phyloP scores from a whole-genome alignment of 2,329 filamentous ascomycete species.

The Penicillium sp. region DNA sequence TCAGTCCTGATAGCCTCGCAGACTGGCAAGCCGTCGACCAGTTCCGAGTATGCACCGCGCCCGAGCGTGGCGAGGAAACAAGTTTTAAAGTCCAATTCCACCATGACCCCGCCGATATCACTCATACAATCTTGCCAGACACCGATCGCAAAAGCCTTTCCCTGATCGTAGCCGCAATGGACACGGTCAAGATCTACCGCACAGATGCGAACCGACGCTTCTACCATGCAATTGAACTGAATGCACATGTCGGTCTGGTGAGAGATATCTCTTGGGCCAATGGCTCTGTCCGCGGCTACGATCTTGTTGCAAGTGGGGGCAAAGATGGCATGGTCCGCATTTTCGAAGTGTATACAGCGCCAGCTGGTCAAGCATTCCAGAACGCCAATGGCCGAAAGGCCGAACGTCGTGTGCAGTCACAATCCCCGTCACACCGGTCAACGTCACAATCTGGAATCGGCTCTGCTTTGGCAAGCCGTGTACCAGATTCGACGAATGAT shows the following conservation, averaged over 20 bases:
- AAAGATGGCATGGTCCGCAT: constrained; percentile 89
- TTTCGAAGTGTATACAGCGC: constrained; percentile 63
- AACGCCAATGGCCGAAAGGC: constrained; percentile 28
- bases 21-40: constrained; percentile 77
- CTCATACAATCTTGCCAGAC: constrained; percentile 76
- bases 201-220: constrained; percentile 75
- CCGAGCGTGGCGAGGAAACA: constrained; percentile 79
- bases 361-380: constrained; percentile 30
- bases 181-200: constrained; percentile 78
- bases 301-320: constrained; percentile 86
- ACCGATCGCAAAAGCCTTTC: constrained; percentile 76
- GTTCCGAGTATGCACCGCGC: constrained; percentile 70
- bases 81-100: constrained; percentile 87
- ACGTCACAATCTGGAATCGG: constrained; percentile 46
- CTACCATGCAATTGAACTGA: constrained; percentile 78
- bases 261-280: constrained; percentile 91
- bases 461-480: constrained; percentile 42
- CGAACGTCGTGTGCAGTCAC: constrained; percentile 25
- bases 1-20: constrained; percentile 76
- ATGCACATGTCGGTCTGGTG: constrained; percentile 73
- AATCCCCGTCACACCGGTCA: constrained; percentile 33
- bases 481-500: constrained; percentile 32
- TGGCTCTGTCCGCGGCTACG: constrained; percentile 85
- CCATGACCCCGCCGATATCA: constrained; percentile 73
- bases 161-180: constrained; percentile 84